These are phyloP conservation scores for Cyclocybe cylindracea DNA, from an alignment of 768 basidiomycete genomes.

Conservation along the genomic window DNA sequence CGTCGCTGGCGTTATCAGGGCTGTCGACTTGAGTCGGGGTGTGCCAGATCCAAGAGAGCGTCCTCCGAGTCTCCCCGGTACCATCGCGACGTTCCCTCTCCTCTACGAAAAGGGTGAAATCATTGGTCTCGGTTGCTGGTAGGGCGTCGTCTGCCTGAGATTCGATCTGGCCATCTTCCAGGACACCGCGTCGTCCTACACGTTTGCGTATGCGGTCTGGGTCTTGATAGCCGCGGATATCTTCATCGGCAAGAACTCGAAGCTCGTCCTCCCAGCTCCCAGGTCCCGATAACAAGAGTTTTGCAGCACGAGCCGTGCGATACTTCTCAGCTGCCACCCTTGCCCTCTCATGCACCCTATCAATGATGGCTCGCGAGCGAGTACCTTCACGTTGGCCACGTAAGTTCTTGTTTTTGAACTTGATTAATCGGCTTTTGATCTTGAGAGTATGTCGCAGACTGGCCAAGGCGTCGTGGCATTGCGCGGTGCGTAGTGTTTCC, in stretches of 20 bases:
- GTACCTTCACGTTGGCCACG: too few relatives aligned
- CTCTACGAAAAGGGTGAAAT: background rate
- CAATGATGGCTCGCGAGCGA: too few relatives aligned
- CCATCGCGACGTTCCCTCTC: too few relatives aligned
- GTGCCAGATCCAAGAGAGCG: conserved; percentile 19
- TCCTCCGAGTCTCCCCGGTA: too few relatives aligned
- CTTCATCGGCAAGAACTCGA: conserved; percentile 2
- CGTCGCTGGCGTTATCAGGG: background rate
- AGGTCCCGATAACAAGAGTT: conserved; percentile 1
- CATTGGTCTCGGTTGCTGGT: too few relatives aligned
- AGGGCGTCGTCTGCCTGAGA: background rate
- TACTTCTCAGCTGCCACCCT: too few relatives aligned
- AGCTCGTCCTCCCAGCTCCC: conserved; percentile 7
- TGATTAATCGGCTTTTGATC: too few relatives aligned
- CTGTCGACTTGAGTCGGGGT: background rate
- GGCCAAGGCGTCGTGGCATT: too few relatives aligned
- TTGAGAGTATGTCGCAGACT: too few relatives aligned
- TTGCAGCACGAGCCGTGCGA: background rate
- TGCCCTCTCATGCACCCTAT: too few relatives aligned
- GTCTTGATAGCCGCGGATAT: conserved; percentile 10
- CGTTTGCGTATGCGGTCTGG: background rate
- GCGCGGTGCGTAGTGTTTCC: too few relatives aligned
- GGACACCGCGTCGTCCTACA: background rate
- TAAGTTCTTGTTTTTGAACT: too few relatives aligned
- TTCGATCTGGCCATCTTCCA: background rate